A percentile compares a stretch with the other conserved stretches of the same genome.
Evolutionary conservation across 768 basidiomycete genomes (phyloP).

Genomic region (Podaxis carcinomalis): DNA sequence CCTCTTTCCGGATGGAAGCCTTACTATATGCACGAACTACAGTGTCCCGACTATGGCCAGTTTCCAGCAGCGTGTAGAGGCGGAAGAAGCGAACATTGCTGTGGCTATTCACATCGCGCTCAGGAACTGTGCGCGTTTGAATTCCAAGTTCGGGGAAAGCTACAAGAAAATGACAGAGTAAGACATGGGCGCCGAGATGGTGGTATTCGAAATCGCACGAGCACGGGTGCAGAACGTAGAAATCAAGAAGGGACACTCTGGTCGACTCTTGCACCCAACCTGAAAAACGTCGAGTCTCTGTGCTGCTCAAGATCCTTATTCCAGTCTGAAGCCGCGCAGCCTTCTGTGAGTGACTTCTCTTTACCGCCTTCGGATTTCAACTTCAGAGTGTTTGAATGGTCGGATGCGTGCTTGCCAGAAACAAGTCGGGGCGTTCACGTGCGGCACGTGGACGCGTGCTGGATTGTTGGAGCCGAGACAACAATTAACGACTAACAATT

Average conservation of each 20-base stretch:
- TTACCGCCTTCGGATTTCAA: too few relatives aligned
- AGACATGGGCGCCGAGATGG: too few relatives aligned
- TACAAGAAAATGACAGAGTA: too few relatives aligned
- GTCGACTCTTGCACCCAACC: slow-evolving; percentile 19
- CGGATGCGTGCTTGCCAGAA: neutral
- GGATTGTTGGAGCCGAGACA: neutral
- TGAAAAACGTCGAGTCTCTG: neutral
- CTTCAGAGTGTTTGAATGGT: too few relatives aligned
- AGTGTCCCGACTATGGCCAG: neutral
- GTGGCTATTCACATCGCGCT: slow-evolving; percentile 20
- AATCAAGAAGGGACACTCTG: slow-evolving; percentile 41
- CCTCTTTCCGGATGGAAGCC: neutral
- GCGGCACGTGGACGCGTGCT: neutral
- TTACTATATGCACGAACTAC: neutral
- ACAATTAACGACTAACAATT: neutral
- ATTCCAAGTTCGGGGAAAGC: neutral
- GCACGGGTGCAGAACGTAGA: slow-evolving; percentile 43
- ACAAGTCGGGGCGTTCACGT: too few relatives aligned
- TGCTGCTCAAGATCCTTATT: neutral
- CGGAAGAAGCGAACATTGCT: slow-evolving; percentile 25
- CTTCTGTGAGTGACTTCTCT: too few relatives aligned
- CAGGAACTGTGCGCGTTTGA: slow-evolving; percentile 5
- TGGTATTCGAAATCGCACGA: too few relatives aligned
- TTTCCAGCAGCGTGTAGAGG: slow-evolving; percentile 20
- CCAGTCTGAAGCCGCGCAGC: neutral